Evolutionary conservation across 768 basidiomycete genomes (phyloP), one percentile per base, ranked within the genome.

Genomic region (Suillus tomentosus): DNA sequence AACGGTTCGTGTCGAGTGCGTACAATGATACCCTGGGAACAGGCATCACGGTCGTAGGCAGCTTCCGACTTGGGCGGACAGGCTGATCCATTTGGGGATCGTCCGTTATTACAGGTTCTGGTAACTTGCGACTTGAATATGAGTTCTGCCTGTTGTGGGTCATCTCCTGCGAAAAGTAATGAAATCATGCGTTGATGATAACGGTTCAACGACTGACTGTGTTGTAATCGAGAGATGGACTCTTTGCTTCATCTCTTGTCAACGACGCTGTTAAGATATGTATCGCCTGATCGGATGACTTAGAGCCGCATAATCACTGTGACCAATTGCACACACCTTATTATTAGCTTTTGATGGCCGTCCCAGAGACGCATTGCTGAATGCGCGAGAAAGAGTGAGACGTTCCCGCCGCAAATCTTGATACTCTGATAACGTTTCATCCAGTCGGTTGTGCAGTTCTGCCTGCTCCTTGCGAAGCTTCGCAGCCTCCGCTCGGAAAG

Each of bases 361-460:
- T 11, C 50, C 64, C 24, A 36, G 40, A 19, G 19, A 22, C 22
- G 39, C 24, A 11, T 36, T 40, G 42, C 55, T 62, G 15, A 60
- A 27, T 27, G 64, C 68, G 24, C 65, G 72, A 13, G 67, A 51
- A 45, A 69, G 60, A 14, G 51, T 64, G 27, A 64, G 66, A 36
- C 66, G 65, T 6, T 68, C 73, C 17, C 72, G 73, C 34, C 63
- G 74, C 45, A 73, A 42, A 37, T 73, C 73, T 22, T 66, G 69
- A 47, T 65, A 65, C 34, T 66, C 66, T 3, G 67, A 68, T 61
- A 58, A 11, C 2, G 60, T 53, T 56, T 74, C 70, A 4, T 73
- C 69, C 31, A 74, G 40, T 40, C 37, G 62, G 50, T 66, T 70
- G 53, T 63, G 68, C 2, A 73, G 64, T 5, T 74, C 73, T 2